Evolutionary conservation across 768 basidiomycete species (phyloP).

Genomic region (Filobasidium floriforme): DNA sequence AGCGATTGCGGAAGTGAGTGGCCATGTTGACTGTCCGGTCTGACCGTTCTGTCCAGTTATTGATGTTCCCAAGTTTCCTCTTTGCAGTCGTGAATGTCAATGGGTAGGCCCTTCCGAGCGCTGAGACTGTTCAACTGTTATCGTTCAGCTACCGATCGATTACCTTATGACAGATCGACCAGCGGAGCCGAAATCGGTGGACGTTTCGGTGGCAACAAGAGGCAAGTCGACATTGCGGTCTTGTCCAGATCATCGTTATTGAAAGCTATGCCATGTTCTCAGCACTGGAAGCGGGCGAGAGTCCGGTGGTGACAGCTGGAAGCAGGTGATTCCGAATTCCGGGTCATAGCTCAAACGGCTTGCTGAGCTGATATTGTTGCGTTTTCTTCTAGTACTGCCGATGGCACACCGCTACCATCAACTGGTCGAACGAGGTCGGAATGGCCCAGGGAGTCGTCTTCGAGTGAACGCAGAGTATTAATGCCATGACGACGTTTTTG

Average conservation of each 20-base stretch:
- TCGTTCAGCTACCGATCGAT: background rate
- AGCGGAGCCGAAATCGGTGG: conserved; percentile 71
- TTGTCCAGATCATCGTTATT: too few relatives aligned
- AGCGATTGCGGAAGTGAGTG: conserved; percentile 85
- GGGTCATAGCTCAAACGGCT: background rate
- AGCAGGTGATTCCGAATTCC: conserved; percentile 58
- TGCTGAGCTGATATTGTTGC: conserved; percentile 12
- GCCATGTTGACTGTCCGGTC: conserved; percentile 48
- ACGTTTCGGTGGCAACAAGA: conserved; percentile 65
- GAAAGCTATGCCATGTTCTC: background rate
- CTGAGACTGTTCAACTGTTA: background rate
- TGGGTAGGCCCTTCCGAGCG: conserved; percentile 26
- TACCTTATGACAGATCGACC: conserved; percentile 47
- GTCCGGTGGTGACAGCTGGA: conserved; percentile 98
- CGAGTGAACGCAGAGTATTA: conserved; percentile 21
- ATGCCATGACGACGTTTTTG: too few relatives aligned
- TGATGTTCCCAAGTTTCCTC: conserved; percentile 11
- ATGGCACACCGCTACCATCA: conserved; percentile 61
- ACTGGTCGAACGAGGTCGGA: conserved; percentile 80
- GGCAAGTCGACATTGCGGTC: too few relatives aligned
- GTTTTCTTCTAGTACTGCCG: conserved; percentile 52
- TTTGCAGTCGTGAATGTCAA: conserved; percentile 52
- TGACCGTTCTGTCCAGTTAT: background rate
- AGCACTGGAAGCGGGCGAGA: conserved; percentile 65
- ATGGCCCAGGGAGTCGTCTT: conserved; percentile 92